A percentile compares a stretch with the other conserved stretches of the same genome.
Evolutionary conservation across 257 asterid species (phyloP).

Genomic region (Penstemon davidsonii): DNA sequence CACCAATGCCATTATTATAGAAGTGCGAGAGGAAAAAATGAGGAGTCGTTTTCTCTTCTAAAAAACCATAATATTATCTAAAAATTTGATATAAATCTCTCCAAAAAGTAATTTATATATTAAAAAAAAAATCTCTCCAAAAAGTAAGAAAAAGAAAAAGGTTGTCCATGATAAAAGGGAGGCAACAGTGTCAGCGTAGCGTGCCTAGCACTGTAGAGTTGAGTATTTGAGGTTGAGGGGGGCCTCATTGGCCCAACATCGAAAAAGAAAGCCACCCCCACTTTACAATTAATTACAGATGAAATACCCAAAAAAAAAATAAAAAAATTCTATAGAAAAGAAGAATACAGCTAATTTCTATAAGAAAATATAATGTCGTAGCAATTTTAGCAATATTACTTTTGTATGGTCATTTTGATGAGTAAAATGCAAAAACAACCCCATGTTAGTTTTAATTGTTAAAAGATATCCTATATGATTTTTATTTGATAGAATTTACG

Average conservation of each 20-base stretch:
- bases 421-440: no score
- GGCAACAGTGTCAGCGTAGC: constrained; percentile 73
- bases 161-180: constrained; percentile 31
- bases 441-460: no score
- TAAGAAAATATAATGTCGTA: constrained; percentile 16
- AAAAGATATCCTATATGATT: no score
- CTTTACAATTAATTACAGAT: constrained; percentile 39
- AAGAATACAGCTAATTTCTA: constrained; percentile 18
- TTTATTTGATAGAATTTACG: no score
- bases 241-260: constrained; percentile 34
- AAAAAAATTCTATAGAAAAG: background rate
- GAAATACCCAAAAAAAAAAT: constrained; percentile 27
- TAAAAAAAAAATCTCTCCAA: constrained; percentile 19
- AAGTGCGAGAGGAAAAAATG: constrained; percentile 41
- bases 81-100: no score
- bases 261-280: constrained; percentile 32
- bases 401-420: background rate
- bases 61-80: constrained; percentile 32
- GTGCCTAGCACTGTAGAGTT: constrained; percentile 56
- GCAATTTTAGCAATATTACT: constrained; percentile 28
- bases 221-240: constrained; percentile 25
- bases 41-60: constrained; percentile 48
- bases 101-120: no score
- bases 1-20: constrained; percentile 44
- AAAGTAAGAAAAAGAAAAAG: constrained; percentile 5